Base-by-base conservation (phyloP, 2,329 filamentous ascomycete species). In the Chrysosphaeria jannelii region DNA sequence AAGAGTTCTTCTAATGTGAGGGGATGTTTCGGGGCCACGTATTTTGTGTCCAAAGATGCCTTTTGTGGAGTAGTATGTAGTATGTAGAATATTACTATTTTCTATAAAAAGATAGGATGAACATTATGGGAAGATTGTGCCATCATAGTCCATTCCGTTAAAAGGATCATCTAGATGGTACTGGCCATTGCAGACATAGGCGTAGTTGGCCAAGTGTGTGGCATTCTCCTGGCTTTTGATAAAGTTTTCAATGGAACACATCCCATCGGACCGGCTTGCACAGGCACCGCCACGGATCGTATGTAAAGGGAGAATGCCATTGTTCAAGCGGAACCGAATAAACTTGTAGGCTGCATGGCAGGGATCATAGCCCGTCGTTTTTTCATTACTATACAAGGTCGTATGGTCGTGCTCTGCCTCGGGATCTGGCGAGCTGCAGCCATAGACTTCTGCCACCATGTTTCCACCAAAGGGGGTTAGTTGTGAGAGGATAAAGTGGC, bases 401-500 rank as follows among this genome's bases (percentile, higher is more conserved):
- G 42, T 37, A 19, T 50, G 33, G 3, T 38, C 29, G 16, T 44
- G 41, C 3, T 46, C 43, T 1, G 45, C 35, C 4, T 32, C 32
- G 1, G 57, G 50, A 22, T 46, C 27, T 1, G 42, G 23, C 1
- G 29, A 26, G 3, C 42, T 37, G 32, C 56, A 61, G 16, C 50
- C 53, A 30, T 59, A 53, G 14, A 57, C 45, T 36, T 62, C 57
- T 2, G 56, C 57, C 21, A 57, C 41, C 14, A 62, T 42, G 10
- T 51, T 46, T 4, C 46, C 55, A 12, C 51, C 54, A 29, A 60
- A 61, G 2, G 57, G 57, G 0, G 53, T 57, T 24, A 60, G 32
- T 21, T 51, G 35, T 3, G 47, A 52, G 6, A 60, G 39, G 13
- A 44, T 39, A 37, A 58, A 59, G 22, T 44, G 44, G 3, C 50